Conservation (phyloP, 2,329 filamentous ascomycete species). For the Stachybotrys echinatus region DNA sequence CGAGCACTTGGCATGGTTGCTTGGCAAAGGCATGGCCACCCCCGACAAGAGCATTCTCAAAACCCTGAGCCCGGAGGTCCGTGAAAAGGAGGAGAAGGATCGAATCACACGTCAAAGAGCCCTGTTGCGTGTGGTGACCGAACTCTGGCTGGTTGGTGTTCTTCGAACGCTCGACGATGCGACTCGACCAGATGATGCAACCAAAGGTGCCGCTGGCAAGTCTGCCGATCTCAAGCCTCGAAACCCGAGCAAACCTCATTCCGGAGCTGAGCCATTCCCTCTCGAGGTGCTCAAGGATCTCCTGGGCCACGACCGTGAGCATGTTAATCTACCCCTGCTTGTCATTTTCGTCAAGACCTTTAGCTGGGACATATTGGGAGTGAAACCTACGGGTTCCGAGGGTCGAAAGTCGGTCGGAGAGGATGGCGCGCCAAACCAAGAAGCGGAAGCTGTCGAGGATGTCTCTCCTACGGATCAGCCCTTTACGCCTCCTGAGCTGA, state of each 20-base stretch:
- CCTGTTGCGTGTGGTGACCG: conserved; percentile 83
- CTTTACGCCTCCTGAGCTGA: conserved; percentile 69
- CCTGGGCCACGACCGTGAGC: conserved; percentile 87
- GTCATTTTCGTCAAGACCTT: conserved; percentile 96
- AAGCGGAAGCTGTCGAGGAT: conserved; percentile 30
- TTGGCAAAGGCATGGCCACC: conserved; percentile 85
- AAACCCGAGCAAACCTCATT: conserved; percentile 48
- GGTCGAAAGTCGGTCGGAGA: conserved; percentile 81
- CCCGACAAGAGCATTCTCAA: conserved; percentile 84
- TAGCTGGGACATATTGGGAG: conserved; percentile 88
- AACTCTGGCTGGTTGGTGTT: conserved; percentile 90
- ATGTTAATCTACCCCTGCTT: conserved; percentile 82
- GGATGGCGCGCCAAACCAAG: conserved; percentile 61
- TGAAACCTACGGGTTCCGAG: conserved; percentile 65
- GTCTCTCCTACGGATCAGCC: conserved; percentile 58
- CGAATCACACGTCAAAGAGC: conserved; percentile 80
- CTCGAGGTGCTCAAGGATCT: conserved; percentile 97
- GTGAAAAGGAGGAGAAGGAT: conserved; percentile 95
- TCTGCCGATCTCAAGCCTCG: conserved; percentile 54
- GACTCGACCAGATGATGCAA: conserved; percentile 56
- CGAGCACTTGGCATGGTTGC: conserved; percentile 83
- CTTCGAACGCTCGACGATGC: conserved; percentile 73
- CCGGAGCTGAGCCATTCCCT: conserved; percentile 80
- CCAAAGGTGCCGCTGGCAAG: conserved; percentile 59
- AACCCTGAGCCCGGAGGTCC: conserved; percentile 69